phyloP scores from a whole-genome alignment of 495 filamentous ascomycete genomes.

The Talaromyces stipitatus region DNA sequence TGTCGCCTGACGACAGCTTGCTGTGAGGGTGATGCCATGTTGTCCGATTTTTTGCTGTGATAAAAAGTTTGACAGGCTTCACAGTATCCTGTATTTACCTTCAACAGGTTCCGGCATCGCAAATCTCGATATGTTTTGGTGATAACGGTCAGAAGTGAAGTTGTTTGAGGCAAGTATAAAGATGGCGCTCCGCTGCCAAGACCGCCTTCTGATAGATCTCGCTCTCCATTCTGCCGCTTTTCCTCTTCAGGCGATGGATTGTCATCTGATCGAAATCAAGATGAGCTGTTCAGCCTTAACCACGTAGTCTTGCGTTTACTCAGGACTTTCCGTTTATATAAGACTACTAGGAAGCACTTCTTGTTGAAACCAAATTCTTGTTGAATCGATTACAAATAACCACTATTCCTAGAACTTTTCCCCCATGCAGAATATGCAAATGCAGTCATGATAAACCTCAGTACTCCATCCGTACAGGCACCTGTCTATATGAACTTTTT shows the following conservation, averaged over 20 bases:
- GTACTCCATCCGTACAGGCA: slow-evolving; percentile 5
- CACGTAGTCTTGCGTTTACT: background rate
- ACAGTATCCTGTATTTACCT: background rate
- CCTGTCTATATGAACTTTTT: slow-evolving; percentile 5
- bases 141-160: background rate
- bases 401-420: background rate
- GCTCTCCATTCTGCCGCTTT: background rate
- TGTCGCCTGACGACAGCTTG: slow-evolving; percentile 30
- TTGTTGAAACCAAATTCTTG: background rate
- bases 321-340: background rate
- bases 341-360: too few relatives aligned
- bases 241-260: background rate
- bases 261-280: background rate
- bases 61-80: background rate
- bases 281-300: background rate
- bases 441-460: slow-evolving; percentile 3
- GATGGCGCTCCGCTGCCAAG: background rate
- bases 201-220: background rate
- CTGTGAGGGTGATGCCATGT: slow-evolving; percentile 18
- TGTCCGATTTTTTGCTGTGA: background rate
- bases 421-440: background rate
- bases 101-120: background rate
- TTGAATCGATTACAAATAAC: background rate
- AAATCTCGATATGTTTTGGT: background rate
- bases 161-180: background rate